phyloP scores from a whole-genome alignment of 176 grass and related monocot genomes.

The Luzula sylvatica region DNA sequence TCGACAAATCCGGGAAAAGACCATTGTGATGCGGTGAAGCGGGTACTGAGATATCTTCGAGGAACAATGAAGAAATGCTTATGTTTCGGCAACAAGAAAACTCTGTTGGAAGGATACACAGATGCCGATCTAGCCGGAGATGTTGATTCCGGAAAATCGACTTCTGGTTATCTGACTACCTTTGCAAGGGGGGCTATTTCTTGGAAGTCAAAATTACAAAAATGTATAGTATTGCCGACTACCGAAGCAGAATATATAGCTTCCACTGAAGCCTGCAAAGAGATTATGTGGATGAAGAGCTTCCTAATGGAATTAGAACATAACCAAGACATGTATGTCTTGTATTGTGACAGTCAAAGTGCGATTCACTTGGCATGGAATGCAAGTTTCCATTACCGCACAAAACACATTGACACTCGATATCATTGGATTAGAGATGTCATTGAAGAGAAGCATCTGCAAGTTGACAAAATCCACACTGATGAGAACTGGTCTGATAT shows the following conservation, averaged over 20 bases:
- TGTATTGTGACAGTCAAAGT: not conserved
- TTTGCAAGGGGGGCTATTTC: not conserved
- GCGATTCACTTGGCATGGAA: not conserved
- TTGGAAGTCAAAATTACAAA: not conserved
- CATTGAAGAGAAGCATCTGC: not conserved
- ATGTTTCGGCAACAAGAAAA: not conserved
- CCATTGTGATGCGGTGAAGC: not conserved
- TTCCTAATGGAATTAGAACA: not conserved
- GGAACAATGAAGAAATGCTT: not conserved
- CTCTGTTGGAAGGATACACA: not conserved
- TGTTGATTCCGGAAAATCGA: not conserved
- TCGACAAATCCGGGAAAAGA: not conserved
- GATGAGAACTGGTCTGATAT: too few species aligned
- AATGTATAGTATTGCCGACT: not conserved
- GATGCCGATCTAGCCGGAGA: not conserved
- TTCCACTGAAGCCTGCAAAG: not conserved
- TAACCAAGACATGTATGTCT: not conserved
- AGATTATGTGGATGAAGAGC: slow-evolving; percentile 1
- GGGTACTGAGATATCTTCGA: not conserved
- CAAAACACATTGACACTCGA: not conserved
- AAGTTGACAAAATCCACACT: too few species aligned
- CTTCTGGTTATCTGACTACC: not conserved
- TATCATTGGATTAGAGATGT: not conserved
- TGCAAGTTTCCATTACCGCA: not conserved
- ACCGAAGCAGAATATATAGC: not conserved